Evolutionary conservation across 306 rosid species (phyloP), one percentile per base, ranked within the genome.

Genomic region (Vicia sativa): DNA sequence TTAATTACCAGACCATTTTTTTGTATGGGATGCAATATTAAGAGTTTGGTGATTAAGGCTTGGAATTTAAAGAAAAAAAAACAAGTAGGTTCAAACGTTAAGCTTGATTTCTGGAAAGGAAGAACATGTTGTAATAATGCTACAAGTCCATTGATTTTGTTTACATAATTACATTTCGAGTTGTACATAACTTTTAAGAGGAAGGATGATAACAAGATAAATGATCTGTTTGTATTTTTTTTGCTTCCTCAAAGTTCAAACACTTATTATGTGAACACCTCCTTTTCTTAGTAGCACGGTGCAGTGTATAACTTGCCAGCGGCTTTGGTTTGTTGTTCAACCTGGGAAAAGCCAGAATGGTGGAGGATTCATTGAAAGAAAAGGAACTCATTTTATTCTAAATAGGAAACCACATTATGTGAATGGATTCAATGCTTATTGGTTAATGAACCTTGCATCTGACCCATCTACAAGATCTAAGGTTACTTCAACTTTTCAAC

Each of bases 151-250:
- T n/a, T n/a, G n/a, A n/a, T n/a, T n/a, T n/a, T n/a, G n/a, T n/a
- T n/a, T n/a, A n/a, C n/a, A n/a, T n/a, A n/a, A n/a, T n/a, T n/a
- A n/a, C n/a, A n/a, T n/a, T n/a, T n/a, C n/a, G n/a, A n/a, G n/a
- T n/a, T n/a, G n/a, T n/a, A n/a, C n/a, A n/a, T n/a, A n/a, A n/a
- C n/a, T n/a, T n/a, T n/a, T n/a, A n/a, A n/a, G n/a, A n/a, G n/a
- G n/a, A n/a, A 92, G 98, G 88, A 81, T 70, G 81, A 75, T 73
- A 62, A 79, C 73, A 73, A 75, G 77, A 83, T 84, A 65, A 50
- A 75, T 58, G 93, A 90, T 70, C 71, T 90, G 73, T 92, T 89
- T 74, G 75, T 79, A 68, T 86, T 88, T 68, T n/a, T n/a, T 89
- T 92, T 26, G 86, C 93, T 15, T 62, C 77, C 76, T 90, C 91